These are phyloP conservation scores for Aphanomyces invadans DNA, from an alignment of 352 stramenopile species.

Conservation along the genomic window DNA sequence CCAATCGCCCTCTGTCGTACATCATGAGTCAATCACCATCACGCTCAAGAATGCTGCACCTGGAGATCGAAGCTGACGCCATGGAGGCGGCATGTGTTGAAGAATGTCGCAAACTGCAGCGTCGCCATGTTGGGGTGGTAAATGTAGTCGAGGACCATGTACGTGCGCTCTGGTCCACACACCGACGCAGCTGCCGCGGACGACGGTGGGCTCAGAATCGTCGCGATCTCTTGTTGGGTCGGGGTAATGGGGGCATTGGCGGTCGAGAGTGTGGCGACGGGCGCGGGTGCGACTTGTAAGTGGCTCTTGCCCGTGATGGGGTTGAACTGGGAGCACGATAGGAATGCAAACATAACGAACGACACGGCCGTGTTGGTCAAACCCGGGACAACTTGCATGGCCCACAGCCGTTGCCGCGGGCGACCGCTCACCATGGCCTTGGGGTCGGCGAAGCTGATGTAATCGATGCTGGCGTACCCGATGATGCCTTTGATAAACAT, in stretches of 20 bases:
- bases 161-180: conserved; percentile 34
- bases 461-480: conserved; percentile 79
- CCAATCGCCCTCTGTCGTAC: conserved; percentile 40
- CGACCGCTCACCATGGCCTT: conserved; percentile 26
- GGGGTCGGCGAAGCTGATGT: conserved; percentile 61
- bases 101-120: conserved; percentile 75
- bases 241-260: background rate
- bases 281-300: conserved; percentile 24
- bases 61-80: conserved; percentile 82
- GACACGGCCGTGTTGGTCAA: conserved; percentile 66
- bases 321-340: conserved; percentile 41
- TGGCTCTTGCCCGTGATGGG: conserved; percentile 33
- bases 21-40: background rate
- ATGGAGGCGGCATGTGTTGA: conserved; percentile 80
- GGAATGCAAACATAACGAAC: conserved; percentile 63
- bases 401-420: conserved; percentile 52
- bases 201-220: background rate
- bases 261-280: background rate
- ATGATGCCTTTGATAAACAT: conserved; percentile 46
- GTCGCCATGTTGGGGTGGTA: conserved; percentile 73
- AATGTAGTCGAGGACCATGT: conserved; percentile 66
- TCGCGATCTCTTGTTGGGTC: background rate
- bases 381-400: conserved; percentile 61
- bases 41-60: background rate
- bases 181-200: background rate